phyloP scores from a whole-genome alignment of 176 grass and related monocot genomes.

The Aegilops speltoides region DNA sequence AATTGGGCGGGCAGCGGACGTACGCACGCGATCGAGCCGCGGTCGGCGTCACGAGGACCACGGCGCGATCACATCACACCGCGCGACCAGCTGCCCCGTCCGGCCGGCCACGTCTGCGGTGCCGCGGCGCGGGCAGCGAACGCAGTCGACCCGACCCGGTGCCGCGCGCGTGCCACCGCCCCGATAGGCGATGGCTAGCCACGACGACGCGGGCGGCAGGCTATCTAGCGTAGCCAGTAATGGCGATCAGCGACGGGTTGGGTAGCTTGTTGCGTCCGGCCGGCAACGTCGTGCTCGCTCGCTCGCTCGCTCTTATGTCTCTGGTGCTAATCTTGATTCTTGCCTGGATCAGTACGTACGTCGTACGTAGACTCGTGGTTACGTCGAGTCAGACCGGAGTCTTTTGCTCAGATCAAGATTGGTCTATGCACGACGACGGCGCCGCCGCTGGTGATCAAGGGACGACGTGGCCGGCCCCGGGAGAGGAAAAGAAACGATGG shows the following conservation, averaged over 20 bases:
- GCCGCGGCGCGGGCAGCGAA: background rate
- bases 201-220: conserved; percentile 7
- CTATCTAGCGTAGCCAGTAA: background rate
- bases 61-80: background rate
- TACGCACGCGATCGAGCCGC: background rate
- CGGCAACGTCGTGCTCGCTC: conserved; percentile 31
- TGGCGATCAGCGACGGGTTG: conserved; percentile 8
- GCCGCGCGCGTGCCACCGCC: background rate
- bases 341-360: conserved; percentile 1
- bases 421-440: background rate
- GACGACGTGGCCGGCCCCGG: background rate
- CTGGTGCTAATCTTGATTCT: background rate
- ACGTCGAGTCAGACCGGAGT: background rate
- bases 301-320: background rate
- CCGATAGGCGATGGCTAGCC: background rate
- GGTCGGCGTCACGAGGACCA: conserved; percentile 21
- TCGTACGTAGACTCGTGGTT: background rate
- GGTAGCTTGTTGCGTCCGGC: conserved; percentile 21
- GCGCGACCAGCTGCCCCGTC: background rate
- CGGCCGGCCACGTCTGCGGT: background rate
- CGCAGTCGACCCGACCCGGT: background rate
- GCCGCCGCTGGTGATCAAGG: background rate
- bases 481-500: background rate
- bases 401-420: too few relatives aligned
- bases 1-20: background rate